Base-by-base conservation (phyloP, 1,284 basidiomycete species). In the Irpex rosettiformis region DNA sequence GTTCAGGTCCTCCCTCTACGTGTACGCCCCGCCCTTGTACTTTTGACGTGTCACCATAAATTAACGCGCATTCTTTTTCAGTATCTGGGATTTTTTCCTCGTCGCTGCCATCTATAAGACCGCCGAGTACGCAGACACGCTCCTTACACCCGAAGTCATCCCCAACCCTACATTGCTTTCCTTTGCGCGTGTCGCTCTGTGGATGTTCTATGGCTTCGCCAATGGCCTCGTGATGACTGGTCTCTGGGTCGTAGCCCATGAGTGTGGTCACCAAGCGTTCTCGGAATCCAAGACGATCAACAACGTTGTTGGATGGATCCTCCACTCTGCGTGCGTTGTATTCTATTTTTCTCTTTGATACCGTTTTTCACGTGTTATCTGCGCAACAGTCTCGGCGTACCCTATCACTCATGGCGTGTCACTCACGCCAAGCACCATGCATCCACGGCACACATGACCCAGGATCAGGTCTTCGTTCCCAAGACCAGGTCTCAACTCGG, bases 401-500 rank as follows among this genome's bases (percentile, higher is more conserved):
- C 97, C 8, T 99, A 96, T 78, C 96, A 99, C 73, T 94, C 94
- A 22, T 99, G 97, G 97, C 85, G 95, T 63, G 96, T 99, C 73
- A 93, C 91, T 3, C 96, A 99, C 74, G 94, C 86, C 37, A 95
- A 95, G 73, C 96, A 99, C 75, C 96, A 99, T 75, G 97, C 97
- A 33, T 89, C 91, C 6, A 98, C 96, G 13, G 93, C 85, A 37
- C 96, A 98, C 76, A 84, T 98, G 81, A 94, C 91, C 54, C 89
- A 96, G 65, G 96, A 99, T 69, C 95, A 99, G 73, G 97, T 98
- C 63, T 98, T 94, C 68, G 94, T 99, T 4, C 97, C 97, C 57
- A 80, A 85, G 63, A 97, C 96, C 28, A 90, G 95, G 43, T 86
- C 87, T 11, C 80, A 94, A 61, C 71, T 83, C 22, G 82, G 85